Base-by-base conservation (phyloP, 257 asterid genomes). In the Craterostigma plantagineum region DNA sequence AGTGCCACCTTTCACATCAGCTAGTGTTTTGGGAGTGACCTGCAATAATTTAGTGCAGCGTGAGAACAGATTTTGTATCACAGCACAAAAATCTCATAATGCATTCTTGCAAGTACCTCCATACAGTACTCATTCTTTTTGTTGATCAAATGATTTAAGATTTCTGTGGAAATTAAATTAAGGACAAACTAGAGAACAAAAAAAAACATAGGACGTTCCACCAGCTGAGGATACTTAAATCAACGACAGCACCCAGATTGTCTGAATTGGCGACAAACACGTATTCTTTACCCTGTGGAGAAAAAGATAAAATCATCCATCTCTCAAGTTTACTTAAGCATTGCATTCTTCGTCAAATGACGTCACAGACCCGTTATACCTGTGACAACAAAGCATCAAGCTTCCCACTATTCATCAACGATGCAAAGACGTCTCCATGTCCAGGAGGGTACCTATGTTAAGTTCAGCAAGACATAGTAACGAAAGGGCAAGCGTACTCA, bases 1-100 rank as follows among this genome's bases (percentile, higher is more conserved):
- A 33, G 99, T 90, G 58, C 99, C 99, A 56, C 99, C 99, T 71
- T 90, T 90, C 43, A 90, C 99, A 43, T 83, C 99, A 56, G 99
- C 96, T 48, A 83, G 64, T 11, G 99, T 90, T 73, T 90, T 90
- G 30, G 99, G 96, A 33, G 99, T 90, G 59, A 90, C 99, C 99
- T 90, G 79, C 65, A 54, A 53, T 43, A 48, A 43, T 15, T 42
- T 40, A 9, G 34, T 37, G 45, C 35, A 33, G 49, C 2, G 57
- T 41, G 49, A 27, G 50, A 11, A 51, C 56, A 43, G 12, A 33
- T 15, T 14, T 34, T 30, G 36, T 33, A 0, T 23, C 3, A 36
- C 35, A 42, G 35, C 60, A 46, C 11, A 14, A 42, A n/a, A n/a
- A 35, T 55, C 27, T 11, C 34, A 11, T n/a, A 49, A 17, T 14